These are phyloP conservation scores for Rhizopogon roseolus DNA, from an alignment of 768 basidiomycete genomes.

Conservation along the genomic window DNA sequence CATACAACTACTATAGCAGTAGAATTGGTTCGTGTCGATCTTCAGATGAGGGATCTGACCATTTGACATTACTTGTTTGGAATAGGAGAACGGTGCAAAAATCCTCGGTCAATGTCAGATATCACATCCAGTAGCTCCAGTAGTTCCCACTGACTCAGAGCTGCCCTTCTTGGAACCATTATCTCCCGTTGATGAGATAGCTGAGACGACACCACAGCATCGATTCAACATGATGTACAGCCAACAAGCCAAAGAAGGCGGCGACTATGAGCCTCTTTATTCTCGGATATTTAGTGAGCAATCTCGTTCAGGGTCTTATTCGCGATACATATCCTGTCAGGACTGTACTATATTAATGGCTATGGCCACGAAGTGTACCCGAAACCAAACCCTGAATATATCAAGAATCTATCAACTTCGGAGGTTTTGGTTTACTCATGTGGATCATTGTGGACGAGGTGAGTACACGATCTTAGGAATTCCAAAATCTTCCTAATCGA, in stretches of 20 bases:
- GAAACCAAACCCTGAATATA: constrained; percentile 75
- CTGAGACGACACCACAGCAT: constrained; percentile 35
- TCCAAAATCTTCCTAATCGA: constrained; percentile 4
- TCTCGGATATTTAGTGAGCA: constrained; percentile 61
- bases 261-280: constrained; percentile 48
- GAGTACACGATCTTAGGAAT: constrained; percentile 9
- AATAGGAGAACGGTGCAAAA: constrained; percentile 65
- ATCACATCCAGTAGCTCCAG: constrained; percentile 67
- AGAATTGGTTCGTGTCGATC: constrained; percentile 52
- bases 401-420: constrained; percentile 53
- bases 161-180: constrained; percentile 30
- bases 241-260: constrained; percentile 40
- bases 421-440: constrained; percentile 86
- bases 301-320: constrained; percentile 8
- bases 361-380: constrained; percentile 94
- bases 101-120: constrained; percentile 93
- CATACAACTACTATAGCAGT: constrained; percentile 95
- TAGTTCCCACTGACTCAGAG: constrained; percentile 22
- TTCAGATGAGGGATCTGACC: neutral
- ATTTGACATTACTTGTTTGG: constrained; percentile 6
- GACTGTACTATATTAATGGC: constrained; percentile 83
- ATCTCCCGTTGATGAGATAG: constrained; percentile 53
- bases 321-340: constrained; percentile 28
- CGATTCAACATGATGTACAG: constrained; percentile 66
- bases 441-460: constrained; percentile 95